Base-by-base conservation (phyloP, 1,139 yeast genomes). In the Suhomyces taliae region DNA sequence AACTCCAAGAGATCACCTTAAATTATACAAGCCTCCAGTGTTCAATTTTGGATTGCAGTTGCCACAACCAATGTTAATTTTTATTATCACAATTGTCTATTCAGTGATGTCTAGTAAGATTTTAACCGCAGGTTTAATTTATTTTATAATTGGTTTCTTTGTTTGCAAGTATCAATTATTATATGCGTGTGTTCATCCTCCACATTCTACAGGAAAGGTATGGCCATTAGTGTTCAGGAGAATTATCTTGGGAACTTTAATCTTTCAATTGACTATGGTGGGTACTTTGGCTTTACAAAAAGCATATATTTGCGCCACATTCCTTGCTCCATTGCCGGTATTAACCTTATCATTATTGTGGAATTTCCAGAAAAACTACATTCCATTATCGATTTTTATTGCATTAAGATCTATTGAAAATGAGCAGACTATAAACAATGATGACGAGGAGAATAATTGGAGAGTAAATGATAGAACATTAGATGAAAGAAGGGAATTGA, bases 261-360 rank as follows among this genome's bases (percentile, higher is more conserved):
- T 89, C 10, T 88, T 93, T 62, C 98, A 93, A 60, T 66, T 91
- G 48, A 89, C 97, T 12, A 90, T 90, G 90, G 90, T 91, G 2
- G 98, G 97, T 2, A 85, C 95, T 0, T 71, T 91, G 49, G 93
- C 88, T 1, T 77, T 87, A 12, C 82, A 89, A 56, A 83, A 86
- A 51, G 95, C 95, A 0, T 90, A 85, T 69, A 68, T 82, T 9
- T 71, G 89, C 41, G 90, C 97, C 0, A 70, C 87, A 34, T 76
- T 83, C 52, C 69, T 91, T 42, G 72, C 84, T 0, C 97, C 97
- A 1, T 70, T 90, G 39, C 95, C 96, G 1, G 59, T 88, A 10
- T 67, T 82, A 6, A 85, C 95, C 0, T 56, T 86, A 29, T 76
- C 81, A 41, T 82, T 85, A 47, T 72, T 87, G 61, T 90, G 90